Base-by-base conservation (phyloP, 139 green algal species). In the Picochlorum sp. region DNA sequence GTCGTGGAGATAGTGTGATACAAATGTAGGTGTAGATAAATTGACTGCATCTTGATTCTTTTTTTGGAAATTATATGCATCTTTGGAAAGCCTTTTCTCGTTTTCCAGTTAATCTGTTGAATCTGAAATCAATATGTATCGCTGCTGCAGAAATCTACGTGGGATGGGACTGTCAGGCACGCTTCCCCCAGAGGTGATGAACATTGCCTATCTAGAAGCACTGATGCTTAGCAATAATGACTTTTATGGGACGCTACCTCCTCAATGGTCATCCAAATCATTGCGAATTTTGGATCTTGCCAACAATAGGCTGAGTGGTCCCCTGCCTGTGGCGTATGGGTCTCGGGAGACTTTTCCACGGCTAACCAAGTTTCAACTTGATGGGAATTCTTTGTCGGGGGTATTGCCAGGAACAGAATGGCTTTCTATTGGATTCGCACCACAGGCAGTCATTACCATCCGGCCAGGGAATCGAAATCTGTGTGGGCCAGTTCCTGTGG, bases 221-320 rank as follows among this genome's bases (percentile, higher is more conserved):
- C 10, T 47, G 39, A n/a, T 26, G 20, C 39, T 47, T n/a, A 50
- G 28, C 14, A 22, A 33, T 40, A 78, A 78, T 43, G 6, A 14
- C 1, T 53, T 79, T 3, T 18, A 2, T 5, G 58, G 70, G 0
- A 12, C 35, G 13, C 18, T 80, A 29, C 73, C 69, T 1, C 7
- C 18, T 2, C 29, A 32, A 22, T 80, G 53, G 57, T 10, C n/a
- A 10, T 57, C 57, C 26, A 44, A 35, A 30, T 52, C 20, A 18
- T 44, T 71, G 2, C 1, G 3, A 7, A 24, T 22, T 3, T 14
- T 73, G 7, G 56, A 78, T 51, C 32, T 70, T 20, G 44, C 40
- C 12, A 12, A 56, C 30, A 75, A 73, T 31, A 8, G 22, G 20
- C 35, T 68, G 8, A 49, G 5, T 12, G 45, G 55, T 3, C 43